Conservation (phyloP, 2,329 filamentous ascomycete genomes). For the Paecilomyces sp. region DNA sequence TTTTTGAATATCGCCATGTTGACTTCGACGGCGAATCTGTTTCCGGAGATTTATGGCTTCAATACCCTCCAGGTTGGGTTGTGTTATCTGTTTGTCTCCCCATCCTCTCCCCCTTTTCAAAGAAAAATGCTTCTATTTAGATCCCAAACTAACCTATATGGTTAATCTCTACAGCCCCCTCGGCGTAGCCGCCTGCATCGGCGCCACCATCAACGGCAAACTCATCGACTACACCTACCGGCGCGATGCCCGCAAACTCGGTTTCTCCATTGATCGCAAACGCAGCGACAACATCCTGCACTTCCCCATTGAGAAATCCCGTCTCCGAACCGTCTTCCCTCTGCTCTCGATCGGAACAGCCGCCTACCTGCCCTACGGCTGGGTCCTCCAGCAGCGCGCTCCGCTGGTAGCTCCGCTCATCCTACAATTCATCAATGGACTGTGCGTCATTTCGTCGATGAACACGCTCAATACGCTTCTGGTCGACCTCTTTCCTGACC, state of each 20-base stretch:
- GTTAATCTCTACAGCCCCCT: slow-evolving; percentile 19
- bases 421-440: slow-evolving; percentile 26
- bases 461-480: slow-evolving; percentile 39
- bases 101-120: too few species aligned
- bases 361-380: slow-evolving; percentile 28
- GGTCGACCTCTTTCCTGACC: slow-evolving; percentile 31
- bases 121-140: too few species aligned
- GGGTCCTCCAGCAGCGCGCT: slow-evolving; percentile 27
- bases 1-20: slow-evolving; percentile 39
- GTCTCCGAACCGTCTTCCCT: slow-evolving; percentile 26
- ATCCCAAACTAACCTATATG: not conserved
- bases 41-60: slow-evolving; percentile 38
- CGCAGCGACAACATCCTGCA: slow-evolving; percentile 45
- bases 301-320: slow-evolving; percentile 44
- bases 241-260: slow-evolving; percentile 54
- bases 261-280: slow-evolving; percentile 54
- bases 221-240: slow-evolving; percentile 67
- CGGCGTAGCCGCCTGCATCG: slow-evolving; percentile 10
- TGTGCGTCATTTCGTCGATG: slow-evolving; percentile 24
- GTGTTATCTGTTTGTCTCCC: slow-evolving; percentile 14
- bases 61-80: slow-evolving; percentile 38
- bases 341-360: slow-evolving; percentile 18
- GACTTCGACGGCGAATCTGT: slow-evolving; percentile 36
- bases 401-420: slow-evolving; percentile 25
- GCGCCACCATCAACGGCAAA: slow-evolving; percentile 39